Conservation (phyloP, 345 rosid genomes). For the Triadica sebifera region DNA sequence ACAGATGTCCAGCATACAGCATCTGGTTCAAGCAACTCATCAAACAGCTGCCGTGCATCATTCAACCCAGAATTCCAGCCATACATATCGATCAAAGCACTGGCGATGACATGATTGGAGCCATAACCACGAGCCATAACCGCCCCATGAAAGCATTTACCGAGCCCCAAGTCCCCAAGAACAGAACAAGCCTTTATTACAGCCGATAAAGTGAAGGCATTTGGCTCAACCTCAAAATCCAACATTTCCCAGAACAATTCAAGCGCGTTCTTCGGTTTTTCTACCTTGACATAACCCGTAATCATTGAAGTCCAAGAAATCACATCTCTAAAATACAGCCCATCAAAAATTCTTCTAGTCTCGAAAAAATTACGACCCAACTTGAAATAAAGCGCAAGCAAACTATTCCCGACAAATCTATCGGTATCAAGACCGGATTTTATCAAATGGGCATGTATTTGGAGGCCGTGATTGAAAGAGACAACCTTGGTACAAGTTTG, state of each 20-base stretch:
- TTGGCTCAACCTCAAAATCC: conserved; percentile 61
- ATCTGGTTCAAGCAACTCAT: conserved; percentile 75
- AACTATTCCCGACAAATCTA: conserved; percentile 73
- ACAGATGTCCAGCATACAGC: conserved; percentile 76
- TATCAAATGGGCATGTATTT: conserved; percentile 62
- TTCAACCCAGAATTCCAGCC: conserved; percentile 45
- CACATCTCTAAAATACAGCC: conserved; percentile 55
- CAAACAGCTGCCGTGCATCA: conserved; percentile 62
- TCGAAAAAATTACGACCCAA: conserved; percentile 53
- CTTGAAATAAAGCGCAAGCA: conserved; percentile 76
- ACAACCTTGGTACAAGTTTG: conserved; percentile 62
- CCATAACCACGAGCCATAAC: conserved; percentile 56
- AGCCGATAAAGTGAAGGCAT: conserved; percentile 68
- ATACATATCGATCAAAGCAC: conserved; percentile 70
- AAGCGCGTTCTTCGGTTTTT: conserved; percentile 50
- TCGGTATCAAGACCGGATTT: conserved; percentile 81
- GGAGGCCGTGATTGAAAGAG: conserved; percentile 65
- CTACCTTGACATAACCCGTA: conserved; percentile 54
- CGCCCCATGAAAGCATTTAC: conserved; percentile 67
- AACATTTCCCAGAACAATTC: conserved; percentile 65
- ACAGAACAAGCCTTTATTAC: conserved; percentile 77
- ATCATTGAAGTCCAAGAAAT: conserved; percentile 90
- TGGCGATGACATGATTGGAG: conserved; percentile 50
- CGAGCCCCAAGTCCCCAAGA: conserved; percentile 49
- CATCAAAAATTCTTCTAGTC: conserved; percentile 64